Evolutionary conservation across 768 basidiomycete genomes (phyloP), one percentile per base, ranked within the genome.

Genomic region (Kwoniella heveanensis): DNA sequence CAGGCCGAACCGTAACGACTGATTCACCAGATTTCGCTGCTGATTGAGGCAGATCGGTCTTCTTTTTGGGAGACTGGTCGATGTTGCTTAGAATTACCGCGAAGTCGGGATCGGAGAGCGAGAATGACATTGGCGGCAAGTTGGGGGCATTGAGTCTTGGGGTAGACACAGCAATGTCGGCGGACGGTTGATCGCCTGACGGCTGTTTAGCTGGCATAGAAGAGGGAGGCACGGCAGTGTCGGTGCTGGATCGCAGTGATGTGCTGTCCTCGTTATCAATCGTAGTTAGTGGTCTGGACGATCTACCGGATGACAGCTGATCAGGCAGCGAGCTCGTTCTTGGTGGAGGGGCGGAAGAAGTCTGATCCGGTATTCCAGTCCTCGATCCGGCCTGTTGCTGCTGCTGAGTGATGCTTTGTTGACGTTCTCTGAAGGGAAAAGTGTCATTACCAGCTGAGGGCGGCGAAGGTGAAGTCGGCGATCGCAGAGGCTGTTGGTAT

Each of bases 101-200:
- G 73, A 97, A 93, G 77, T 95, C 92, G 0, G 86, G 83, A 50
- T 87, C 85, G 62, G 86, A 89, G 81, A 95, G 84, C 17, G 92
- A 94, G 78, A 95, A 89, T n/a, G 90, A 87, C 72, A 95, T 92
- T 0, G 91, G 91, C 2, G 92, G 92, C 27, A 93, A 82, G 2
- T 91, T 90, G 39, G 92, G 92, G 0, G 90, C 89, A 53, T 91
- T 90, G 77, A 89, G 89, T 26, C 71, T 57, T 17, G 78, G 78
- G 9, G 72, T 70, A 21, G 51, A 37, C 39, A 54, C 13, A 8
- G 64, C 57, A 17, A 44, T 46, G 26, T 65, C 64, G 39, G 39
- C 39, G 24, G 62, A 57, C 25, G 57, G 50, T 36, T 64, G 62
- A 32, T 48, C 57, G 25, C 27, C 50, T 1, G 62, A 64, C 4